Conservation (phyloP, 106 monocot species). For the Dactylorhiza incarnata region DNA sequence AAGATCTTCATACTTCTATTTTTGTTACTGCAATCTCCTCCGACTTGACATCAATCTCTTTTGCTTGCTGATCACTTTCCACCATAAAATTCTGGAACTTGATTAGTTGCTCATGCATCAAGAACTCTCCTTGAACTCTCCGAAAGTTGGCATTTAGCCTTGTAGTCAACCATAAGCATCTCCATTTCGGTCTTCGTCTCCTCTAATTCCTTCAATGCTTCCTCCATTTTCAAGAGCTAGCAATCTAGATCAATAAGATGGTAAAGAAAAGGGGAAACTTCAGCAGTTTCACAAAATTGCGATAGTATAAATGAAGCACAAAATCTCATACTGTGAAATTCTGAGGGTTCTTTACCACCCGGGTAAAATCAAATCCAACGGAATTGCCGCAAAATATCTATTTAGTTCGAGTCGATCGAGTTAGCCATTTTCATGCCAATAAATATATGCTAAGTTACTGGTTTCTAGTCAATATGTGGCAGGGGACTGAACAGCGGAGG, state of each 20-base stretch:
- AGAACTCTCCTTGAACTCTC: constrained; percentile 41
- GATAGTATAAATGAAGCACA: not conserved
- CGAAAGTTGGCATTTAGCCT: constrained; percentile 26
- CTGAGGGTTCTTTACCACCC: not conserved
- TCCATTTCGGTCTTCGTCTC: constrained; percentile 49
- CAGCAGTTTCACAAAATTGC: not conserved
- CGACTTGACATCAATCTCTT: constrained; percentile 30
- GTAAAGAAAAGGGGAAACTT: not conserved
- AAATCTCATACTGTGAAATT: not conserved
- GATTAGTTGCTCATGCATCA: constrained; percentile 25
- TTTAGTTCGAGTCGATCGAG: not conserved
- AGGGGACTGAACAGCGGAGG: no score
- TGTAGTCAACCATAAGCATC: constrained; percentile 31
- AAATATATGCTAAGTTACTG: not conserved
- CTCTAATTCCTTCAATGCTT: constrained; percentile 48
- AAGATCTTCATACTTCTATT: constrained; percentile 39
- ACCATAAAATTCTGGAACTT: constrained; percentile 33
- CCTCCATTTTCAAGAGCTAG: constrained; percentile 25
- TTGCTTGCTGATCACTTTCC: constrained; percentile 30
- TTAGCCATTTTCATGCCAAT: not conserved
- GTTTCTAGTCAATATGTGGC: no score
- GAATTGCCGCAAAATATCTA: not conserved
- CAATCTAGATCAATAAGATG: not conserved
- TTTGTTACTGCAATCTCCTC: constrained; percentile 36
- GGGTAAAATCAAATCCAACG: not conserved